These are phyloP conservation scores for Xylariales sp. DNA, from an alignment of 2,329 filamentous ascomycete species.

Conservation along the genomic window DNA sequence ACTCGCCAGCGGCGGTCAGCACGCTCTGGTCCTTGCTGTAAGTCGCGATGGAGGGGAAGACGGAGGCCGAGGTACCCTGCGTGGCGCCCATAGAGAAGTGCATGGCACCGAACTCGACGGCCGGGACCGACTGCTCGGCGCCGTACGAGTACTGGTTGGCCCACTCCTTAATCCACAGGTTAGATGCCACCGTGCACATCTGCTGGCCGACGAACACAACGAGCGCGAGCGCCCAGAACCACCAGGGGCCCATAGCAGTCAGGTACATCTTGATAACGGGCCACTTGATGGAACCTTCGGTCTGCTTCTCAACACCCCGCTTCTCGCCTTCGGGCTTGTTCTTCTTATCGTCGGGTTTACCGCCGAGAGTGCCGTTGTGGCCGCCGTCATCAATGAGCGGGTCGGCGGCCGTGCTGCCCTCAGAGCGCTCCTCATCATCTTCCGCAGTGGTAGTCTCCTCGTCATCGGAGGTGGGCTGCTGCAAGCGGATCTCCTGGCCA, in stretches of 20 bases:
- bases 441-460: conserved; percentile 67
- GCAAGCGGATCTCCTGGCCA: conserved; percentile 74
- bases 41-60: conserved; percentile 34
- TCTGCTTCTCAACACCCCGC: conserved; percentile 81
- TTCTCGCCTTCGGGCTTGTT: conserved; percentile 53
- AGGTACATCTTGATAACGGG: conserved; percentile 84
- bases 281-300: conserved; percentile 83
- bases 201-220: conserved; percentile 79
- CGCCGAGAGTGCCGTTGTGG: conserved; percentile 39
- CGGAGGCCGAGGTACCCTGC: conserved; percentile 30
- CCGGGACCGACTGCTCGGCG: conserved; percentile 38
- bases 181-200: conserved; percentile 79
- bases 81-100: conserved; percentile 29
- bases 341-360: conserved; percentile 41
- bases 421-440: no score
- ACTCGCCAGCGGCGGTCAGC: conserved; percentile 30
- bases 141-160: conserved; percentile 72
- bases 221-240: conserved; percentile 81
- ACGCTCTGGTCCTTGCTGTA: conserved; percentile 26
- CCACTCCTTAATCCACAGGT: conserved; percentile 94
- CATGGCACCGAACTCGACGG: conserved; percentile 27
- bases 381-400: conserved; percentile 51
- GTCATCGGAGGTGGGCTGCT: conserved; percentile 65
- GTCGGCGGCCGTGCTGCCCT: conserved; percentile 48
- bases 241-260: conserved; percentile 88